Conservation (phyloP, 768 basidiomycete genomes). For the Mycena haematopus region DNA sequence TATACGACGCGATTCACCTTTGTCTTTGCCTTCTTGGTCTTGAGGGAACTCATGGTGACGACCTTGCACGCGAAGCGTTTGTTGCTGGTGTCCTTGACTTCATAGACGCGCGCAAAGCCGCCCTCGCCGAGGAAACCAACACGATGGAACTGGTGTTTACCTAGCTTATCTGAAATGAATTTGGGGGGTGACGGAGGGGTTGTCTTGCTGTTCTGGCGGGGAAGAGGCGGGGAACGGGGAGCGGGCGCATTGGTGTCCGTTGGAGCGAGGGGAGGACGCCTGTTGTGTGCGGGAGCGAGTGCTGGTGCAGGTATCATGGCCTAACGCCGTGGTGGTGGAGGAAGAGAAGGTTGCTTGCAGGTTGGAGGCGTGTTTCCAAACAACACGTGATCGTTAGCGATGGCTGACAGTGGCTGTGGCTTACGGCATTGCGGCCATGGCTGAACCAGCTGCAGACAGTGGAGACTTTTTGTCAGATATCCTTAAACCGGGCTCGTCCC, state of each 20-base stretch:
- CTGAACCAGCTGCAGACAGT: not conserved
- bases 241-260: constrained; percentile 40
- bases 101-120: constrained; percentile 96
- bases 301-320: constrained; percentile 39
- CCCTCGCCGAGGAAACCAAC: constrained; percentile 94
- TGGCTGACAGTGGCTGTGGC: no score
- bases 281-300: constrained; percentile 42
- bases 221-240: constrained; percentile 66
- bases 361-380: not conserved
- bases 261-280: constrained; percentile 41
- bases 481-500: constrained; percentile 76
- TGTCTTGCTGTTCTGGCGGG: constrained; percentile 83
- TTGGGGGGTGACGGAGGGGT: constrained; percentile 82
- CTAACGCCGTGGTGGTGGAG: constrained; percentile 39
- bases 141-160: constrained; percentile 63
- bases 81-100: constrained; percentile 79
- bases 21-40: constrained; percentile 96
- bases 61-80: constrained; percentile 88
- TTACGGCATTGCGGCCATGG: no score
- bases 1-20: constrained; percentile 62
- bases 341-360: not conserved
- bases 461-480: constrained; percentile 57
- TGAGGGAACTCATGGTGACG: constrained; percentile 88
- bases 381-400: constrained; percentile 13
- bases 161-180: constrained; percentile 70